Base-by-base conservation (phyloP, 768 basidiomycete species). In the Russula vinacea region DNA sequence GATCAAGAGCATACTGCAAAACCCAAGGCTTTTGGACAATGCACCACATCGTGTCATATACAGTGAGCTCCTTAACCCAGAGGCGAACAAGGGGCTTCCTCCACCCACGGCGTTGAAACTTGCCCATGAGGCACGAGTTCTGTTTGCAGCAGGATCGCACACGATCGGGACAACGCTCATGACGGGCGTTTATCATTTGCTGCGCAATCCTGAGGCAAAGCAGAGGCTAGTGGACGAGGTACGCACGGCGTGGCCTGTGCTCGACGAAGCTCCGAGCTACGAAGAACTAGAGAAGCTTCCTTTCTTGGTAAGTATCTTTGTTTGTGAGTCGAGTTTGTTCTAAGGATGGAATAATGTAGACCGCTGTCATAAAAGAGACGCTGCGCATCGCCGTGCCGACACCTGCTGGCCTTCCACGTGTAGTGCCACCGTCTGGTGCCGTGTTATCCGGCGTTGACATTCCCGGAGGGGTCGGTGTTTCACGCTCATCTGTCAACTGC, bases 241-340 rank as follows among this genome's bases (percentile, higher is more conserved):
- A 3, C 49, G 33, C n/a, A 3, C 24, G 17, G 60, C 33, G 7
- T 65, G 64, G 64, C 64, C 60, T 45, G 22, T 32, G 19, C 54
- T 62, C 16, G 49, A 56, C 17, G 29, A 57, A 14, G 40, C 64
- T 9, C 64, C 60, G 24, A 22, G 8, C 19, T 56, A 62, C 13
- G 60, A 65, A 52, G n/a, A n/a, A 0, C 40, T 65, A 24, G 64
- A 65, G 29, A 62, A 26, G n/a, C 64, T 65, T 16, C 64, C 64
- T 0, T 62, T 56, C 35, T 26, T 65, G 33, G 64, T 26, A 56
- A 56, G 64, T 65, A 1, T 5, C 3, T 52, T 17, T 9, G 11
- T 35, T 22, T 44, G 1, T 44, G 8, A 10, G 19, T n/a, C 7
- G 24, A 7, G 11, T 16, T 17, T 16, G 13, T 2, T 52, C 32